Evolutionary conservation across 1,284 basidiomycete genomes (phyloP).

Genomic region (Athelia sp.): DNA sequence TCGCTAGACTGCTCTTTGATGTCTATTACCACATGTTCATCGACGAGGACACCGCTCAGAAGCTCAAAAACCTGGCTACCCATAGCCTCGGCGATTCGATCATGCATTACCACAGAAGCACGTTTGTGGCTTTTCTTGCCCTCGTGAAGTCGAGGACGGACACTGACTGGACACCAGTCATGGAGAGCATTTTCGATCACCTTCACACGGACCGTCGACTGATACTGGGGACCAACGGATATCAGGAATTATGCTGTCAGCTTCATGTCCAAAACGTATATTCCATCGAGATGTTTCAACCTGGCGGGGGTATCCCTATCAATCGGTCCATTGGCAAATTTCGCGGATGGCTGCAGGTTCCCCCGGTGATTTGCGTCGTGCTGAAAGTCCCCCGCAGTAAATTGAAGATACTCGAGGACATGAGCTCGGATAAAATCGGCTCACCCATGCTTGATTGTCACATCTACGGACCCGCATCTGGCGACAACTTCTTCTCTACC

Average conservation of each 20-base stretch:
- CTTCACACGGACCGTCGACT: slow-evolving; percentile 18
- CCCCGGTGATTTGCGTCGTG: slow-evolving; percentile 24
- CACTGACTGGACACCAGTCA: slow-evolving; percentile 22
- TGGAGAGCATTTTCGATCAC: slow-evolving; percentile 22
- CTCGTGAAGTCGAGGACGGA: slow-evolving; percentile 26
- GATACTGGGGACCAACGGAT: slow-evolving; percentile 25
- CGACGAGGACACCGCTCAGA: slow-evolving; percentile 25
- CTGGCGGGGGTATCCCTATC: not conserved
- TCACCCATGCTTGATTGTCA: slow-evolving; percentile 27
- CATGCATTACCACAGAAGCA: slow-evolving; percentile 40
- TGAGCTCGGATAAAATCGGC: slow-evolving; percentile 11
- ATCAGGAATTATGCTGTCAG: slow-evolving; percentile 29
- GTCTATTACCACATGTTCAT: slow-evolving; percentile 46
- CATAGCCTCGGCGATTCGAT: slow-evolving; percentile 16
- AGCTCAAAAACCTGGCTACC: slow-evolving; percentile 14
- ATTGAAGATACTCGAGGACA: slow-evolving; percentile 15
- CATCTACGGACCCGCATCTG: slow-evolving; percentile 14
- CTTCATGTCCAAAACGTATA: slow-evolving; percentile 27
- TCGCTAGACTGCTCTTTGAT: slow-evolving; percentile 37
- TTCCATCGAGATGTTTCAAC: slow-evolving; percentile 13
- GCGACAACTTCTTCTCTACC: slow-evolving; percentile 24
- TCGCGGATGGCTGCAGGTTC: slow-evolving; percentile 24
- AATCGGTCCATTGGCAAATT: slow-evolving; percentile 15
- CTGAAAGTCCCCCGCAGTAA: slow-evolving; percentile 30
- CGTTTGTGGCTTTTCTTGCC: slow-evolving; percentile 37